Conservation (phyloP, 352 stramenopile species). For the Globisporangium parvum region DNA sequence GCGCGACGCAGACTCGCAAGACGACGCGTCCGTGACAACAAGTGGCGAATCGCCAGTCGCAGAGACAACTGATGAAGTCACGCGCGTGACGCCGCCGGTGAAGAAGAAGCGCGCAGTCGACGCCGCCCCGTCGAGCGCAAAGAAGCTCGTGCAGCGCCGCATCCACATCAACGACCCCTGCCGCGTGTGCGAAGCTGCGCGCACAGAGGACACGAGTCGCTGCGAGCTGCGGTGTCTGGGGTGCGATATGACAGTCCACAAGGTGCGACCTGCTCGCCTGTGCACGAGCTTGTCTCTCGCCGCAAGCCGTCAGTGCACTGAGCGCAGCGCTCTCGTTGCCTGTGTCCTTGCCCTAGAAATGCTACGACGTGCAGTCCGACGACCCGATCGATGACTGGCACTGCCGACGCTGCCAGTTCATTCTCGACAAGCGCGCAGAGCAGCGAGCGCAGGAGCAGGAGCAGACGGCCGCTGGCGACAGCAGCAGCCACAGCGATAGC, state of each 20-base stretch:
- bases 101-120: constrained; percentile 9
- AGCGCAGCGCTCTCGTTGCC: not conserved
- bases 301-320: too few species aligned
- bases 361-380: constrained; percentile 46
- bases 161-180: constrained; percentile 67
- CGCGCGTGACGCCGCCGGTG: constrained; percentile 6
- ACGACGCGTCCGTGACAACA: not conserved
- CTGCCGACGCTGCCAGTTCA: constrained; percentile 52
- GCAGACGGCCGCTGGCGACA: not conserved
- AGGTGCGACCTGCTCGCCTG: constrained; percentile 14
- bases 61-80: not conserved
- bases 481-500: constrained; percentile 10
- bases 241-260: constrained; percentile 72
- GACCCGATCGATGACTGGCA: constrained; percentile 38
- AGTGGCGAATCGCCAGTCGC: not conserved
- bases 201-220: constrained; percentile 35
- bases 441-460: not conserved
- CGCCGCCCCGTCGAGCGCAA: constrained; percentile 10
- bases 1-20: not conserved
- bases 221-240: constrained; percentile 56
- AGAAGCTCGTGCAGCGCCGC: constrained; percentile 62
- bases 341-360: constrained; percentile 21
- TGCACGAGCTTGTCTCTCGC: not conserved
- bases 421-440: constrained; percentile 28
- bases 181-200: constrained; percentile 52